Evolutionary conservation across 371 early-diverging fungal species (phyloP).

Genomic region (Haplosporangium sp.): DNA sequence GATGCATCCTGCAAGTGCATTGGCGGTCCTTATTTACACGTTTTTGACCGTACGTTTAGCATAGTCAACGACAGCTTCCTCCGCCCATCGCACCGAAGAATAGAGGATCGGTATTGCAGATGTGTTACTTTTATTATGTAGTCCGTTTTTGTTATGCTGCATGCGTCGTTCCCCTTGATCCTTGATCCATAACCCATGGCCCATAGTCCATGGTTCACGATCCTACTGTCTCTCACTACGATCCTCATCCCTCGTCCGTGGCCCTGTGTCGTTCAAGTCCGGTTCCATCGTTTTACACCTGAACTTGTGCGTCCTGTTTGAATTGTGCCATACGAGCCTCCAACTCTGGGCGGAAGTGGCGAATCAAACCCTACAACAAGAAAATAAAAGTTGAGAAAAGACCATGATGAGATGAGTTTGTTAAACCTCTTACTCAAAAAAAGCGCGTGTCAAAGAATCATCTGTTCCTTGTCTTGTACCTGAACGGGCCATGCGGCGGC

Average conservation of each 20-base stretch:
- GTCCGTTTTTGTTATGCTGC: neutral
- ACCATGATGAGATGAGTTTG: no score
- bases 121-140: neutral
- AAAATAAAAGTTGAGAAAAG: neutral
- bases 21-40: no score
- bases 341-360: conserved; percentile 93
- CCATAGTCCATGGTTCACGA: conserved; percentile 1
- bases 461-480: neutral
- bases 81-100: no score
- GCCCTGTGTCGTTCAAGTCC: neutral
- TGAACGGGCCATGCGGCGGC: conserved; percentile 99
- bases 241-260: no score
- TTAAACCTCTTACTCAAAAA: neutral
- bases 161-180: no score
- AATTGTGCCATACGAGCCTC: conserved; percentile 84
- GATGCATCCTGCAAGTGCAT: no score
- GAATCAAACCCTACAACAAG: conserved; percentile 78
- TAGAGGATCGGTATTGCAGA: no score
- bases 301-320: conserved; percentile 37
- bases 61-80: no score
- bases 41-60: no score
- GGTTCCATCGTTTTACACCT: conserved; percentile 4
- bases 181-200: neutral
- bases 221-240: neutral
- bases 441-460: neutral